A percentile compares a stretch with the other conserved stretches of the same genome.
Evolutionary conservation across 495 filamentous ascomycete species (phyloP).

Genomic region (Penicillium bovifimosum): DNA sequence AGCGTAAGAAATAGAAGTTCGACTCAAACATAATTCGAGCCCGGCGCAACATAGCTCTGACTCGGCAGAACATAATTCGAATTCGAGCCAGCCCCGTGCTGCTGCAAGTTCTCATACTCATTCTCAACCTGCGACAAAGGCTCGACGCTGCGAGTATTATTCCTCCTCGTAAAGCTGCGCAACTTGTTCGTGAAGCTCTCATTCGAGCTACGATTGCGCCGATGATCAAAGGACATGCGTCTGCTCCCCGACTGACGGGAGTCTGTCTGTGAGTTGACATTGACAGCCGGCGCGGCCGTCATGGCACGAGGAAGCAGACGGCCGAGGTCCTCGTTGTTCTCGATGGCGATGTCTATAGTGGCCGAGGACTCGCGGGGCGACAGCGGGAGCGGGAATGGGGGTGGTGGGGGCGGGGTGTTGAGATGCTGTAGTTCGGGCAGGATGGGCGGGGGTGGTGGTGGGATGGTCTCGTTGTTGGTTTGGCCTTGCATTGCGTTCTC

Average conservation of each 20-base stretch:
- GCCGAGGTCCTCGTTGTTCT: conserved; percentile 49
- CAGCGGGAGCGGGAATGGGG: conserved; percentile 32
- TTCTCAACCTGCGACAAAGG: conserved; percentile 21
- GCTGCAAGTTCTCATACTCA: conserved; percentile 31
- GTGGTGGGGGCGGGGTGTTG: conserved; percentile 58
- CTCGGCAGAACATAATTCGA: conserved; percentile 8
- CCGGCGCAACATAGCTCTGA: conserved; percentile 6
- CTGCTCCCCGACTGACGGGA: conserved; percentile 16
- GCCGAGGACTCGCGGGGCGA: conserved; percentile 46
- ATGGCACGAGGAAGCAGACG: conserved; percentile 36
- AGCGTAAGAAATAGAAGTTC: neutral
- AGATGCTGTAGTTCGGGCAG: conserved; percentile 85
- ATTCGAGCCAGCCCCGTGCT: neutral
- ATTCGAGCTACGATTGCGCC: conserved; percentile 59
- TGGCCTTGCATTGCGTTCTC: conserved; percentile 37
- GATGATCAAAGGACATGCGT: conserved; percentile 52
- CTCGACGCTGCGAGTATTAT: conserved; percentile 53
- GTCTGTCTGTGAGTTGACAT: conserved; percentile 13
- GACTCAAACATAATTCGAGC: neutral
- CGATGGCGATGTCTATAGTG: conserved; percentile 71
- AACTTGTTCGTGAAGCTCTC: conserved; percentile 62
- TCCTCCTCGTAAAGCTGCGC: conserved; percentile 60
- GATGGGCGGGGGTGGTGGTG: conserved; percentile 60
- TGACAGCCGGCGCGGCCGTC: conserved; percentile 34
- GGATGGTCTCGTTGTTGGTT: conserved; percentile 51